Base-by-base conservation (phyloP, 768 basidiomycete species). In the Phanerochaete carnosa region DNA sequence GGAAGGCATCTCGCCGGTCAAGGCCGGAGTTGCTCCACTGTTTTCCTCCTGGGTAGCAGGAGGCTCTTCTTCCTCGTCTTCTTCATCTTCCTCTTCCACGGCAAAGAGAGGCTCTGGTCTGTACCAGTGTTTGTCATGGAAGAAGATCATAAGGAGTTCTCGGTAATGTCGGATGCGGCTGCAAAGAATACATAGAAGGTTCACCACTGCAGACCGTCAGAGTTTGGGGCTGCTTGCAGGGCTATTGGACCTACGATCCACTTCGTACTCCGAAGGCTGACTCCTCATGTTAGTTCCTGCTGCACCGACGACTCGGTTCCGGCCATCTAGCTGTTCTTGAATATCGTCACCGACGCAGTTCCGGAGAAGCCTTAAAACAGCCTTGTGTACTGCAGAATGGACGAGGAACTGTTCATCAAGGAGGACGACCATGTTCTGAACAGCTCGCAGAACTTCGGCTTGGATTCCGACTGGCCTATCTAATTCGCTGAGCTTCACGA, bases 61-160 rank as follows among this genome's bases (percentile, higher is more conserved):
- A 28, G 62, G 60, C 53, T 46, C 58, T 45, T 64, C 49, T 19
- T 68, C 67, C 39, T 84, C 85, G 0, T 77, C 76, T 0, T 85
- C 84, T 43, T 90, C 90, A 0, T 88, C 87, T 39, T 87, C 86
- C 69, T 93, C 92, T 63, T 90, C 88, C 1, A 89, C 84, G 43
- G 87, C 76, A 63, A 89, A 90, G 45, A 92, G 69, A 11, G 89
- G 87, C 62, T 92, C 88, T 6, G 88, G 87, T 11, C 80, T 86
- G 69, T 87, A 89, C 87, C 92, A 92, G 65, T 92, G 87, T 68
- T 92, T 95, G 71, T 96, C 94, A 68, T 95, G 94, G 72, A 98
- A 96, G 78, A 98, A 98, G 64, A 98, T 96, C 83, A 97, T 91
- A 39, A 98, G 84, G 1, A 98, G 79, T 67, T 95, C 92, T 39